Base-by-base conservation (phyloP, 176 grass and related monocot species). In the Bromus sterilis region DNA sequence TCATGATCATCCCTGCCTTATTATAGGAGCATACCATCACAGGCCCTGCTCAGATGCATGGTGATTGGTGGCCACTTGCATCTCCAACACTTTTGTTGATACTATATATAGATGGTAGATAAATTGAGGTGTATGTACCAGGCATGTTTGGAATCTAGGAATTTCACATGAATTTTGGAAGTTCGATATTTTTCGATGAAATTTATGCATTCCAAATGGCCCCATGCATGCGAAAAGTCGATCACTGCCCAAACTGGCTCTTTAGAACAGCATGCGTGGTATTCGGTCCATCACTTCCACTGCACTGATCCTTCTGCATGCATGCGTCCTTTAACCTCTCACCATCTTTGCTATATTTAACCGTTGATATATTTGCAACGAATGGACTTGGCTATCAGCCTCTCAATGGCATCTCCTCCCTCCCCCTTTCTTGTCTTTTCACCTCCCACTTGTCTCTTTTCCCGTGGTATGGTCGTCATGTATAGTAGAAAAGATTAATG, bases 291-390 rank as follows among this genome's bases (percentile, higher is more conserved):
- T 41, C 58, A 79, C 18, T 64, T 69, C 4, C 28, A 60, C 26
- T 11, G 26, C 80, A 61, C 11, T 82, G 3, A 14, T 71, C 11
- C 24, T 43, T 71, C 20, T 26, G 36, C 28, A 30, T 68, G 42
- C 31, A 9, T 75, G 59, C 58, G 37, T 61, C 40, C 26, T 73
- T 82, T n/a, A 83, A 73, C 74, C 75, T 79, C 86, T 83, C 74
- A 56, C 75, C 80, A 66, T 88, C 35, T 28, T 29, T 57, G 29
- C 81, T 88, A 79, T 89, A 66, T 78, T 73, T 80, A 80, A 64
- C 4, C 15, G 36, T 62, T 77, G 63, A 37, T 71, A 76, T 81
- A 63, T 75, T 53, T 84, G 60, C 39, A 75, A 85, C 39, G 51
- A 46, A 77, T 81, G 77, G 71, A 71, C 32, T 34, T 63, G 87